These are phyloP conservation scores for Metschnikowia noctiluminum DNA, from an alignment of 805 yeast species.

Conservation along the genomic window DNA sequence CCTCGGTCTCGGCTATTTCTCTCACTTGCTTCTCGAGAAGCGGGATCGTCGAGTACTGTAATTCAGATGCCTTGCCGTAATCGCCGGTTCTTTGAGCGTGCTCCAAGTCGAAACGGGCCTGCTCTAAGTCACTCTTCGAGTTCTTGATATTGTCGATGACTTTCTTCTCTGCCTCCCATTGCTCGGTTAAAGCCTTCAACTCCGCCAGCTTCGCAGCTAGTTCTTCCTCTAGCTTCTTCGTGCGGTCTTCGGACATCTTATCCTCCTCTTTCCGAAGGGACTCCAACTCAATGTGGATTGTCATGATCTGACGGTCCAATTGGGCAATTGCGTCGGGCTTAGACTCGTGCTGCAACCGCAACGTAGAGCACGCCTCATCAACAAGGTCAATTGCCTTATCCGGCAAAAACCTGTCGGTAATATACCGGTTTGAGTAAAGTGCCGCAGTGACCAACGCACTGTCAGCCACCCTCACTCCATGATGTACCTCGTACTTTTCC, in stretches of 20 bases:
- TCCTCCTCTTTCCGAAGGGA: conserved; percentile 92
- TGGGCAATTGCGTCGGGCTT: conserved; percentile 93
- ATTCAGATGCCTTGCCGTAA: conserved; percentile 82
- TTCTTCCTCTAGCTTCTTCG: conserved; percentile 67
- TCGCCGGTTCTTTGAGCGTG: conserved; percentile 80
- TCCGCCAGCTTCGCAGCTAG: conserved; percentile 63
- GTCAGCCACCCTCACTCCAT: conserved; percentile 92
- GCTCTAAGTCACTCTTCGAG: conserved; percentile 80
- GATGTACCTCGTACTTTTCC: conserved; percentile 94
- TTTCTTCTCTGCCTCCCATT: conserved; percentile 83
- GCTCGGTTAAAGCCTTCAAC: conserved; percentile 63
- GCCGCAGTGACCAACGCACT: conserved; percentile 94
- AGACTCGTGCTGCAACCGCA: conserved; percentile 92
- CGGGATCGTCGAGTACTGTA: conserved; percentile 87
- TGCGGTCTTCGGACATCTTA: conserved; percentile 74
- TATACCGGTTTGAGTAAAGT: conserved; percentile 81
- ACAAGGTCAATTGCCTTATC: conserved; percentile 96
- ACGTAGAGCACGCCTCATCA: conserved; percentile 95
- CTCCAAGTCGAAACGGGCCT: conserved; percentile 79
- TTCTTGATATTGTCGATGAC: conserved; percentile 74
- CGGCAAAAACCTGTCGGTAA: conserved; percentile 87
- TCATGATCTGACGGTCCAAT: conserved; percentile 85
- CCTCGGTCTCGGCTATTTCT: conserved; percentile 38
- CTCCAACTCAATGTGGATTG: conserved; percentile 91
- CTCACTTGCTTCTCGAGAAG: conserved; percentile 63